Percentiles rank a stretch among this genome's conserved stretches.
These are phyloP conservation scores for Penicillium olsonii DNA, from an alignment of 2,329 filamentous ascomycete genomes.

Conservation along the genomic window DNA sequence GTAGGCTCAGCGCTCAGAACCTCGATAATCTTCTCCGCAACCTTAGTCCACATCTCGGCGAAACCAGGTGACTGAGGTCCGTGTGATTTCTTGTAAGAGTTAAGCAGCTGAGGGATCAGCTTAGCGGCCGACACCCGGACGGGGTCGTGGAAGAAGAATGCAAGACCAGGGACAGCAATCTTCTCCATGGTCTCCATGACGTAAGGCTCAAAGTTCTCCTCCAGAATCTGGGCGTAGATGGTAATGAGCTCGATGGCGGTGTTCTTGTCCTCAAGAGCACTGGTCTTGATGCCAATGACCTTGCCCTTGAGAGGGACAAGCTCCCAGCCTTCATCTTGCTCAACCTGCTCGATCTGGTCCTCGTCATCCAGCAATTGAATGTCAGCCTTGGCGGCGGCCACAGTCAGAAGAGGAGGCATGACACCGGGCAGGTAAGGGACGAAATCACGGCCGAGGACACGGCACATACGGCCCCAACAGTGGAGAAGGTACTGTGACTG, in stretches of 20 bases:
- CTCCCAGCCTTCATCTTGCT: slow-evolving; percentile 97
- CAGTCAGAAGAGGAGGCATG: slow-evolving; percentile 88
- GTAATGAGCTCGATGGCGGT: slow-evolving; percentile 99
- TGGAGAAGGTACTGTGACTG: slow-evolving; percentile 97
- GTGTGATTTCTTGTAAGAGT: slow-evolving; percentile 90
- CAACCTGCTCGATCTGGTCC: slow-evolving; percentile 86
- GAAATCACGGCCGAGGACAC: slow-evolving; percentile 87
- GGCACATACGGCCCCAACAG: slow-evolving; percentile 99
- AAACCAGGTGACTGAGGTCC: slow-evolving; percentile 79
- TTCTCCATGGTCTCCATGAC: slow-evolving; percentile 94
- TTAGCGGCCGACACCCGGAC: slow-evolving; percentile 94
- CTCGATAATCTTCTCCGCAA: slow-evolving; percentile 87
- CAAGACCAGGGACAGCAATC: slow-evolving; percentile 87
- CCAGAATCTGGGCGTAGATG: slow-evolving; percentile 95
- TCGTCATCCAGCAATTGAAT: slow-evolving; percentile 96
- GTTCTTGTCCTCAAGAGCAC: slow-evolving; percentile 95
- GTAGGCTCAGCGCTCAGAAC: slow-evolving; percentile 91
- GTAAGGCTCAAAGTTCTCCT: slow-evolving; percentile 87
- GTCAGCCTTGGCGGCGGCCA: slow-evolving; percentile 93
- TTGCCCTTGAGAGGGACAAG: slow-evolving; percentile 95
- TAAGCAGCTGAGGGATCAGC: slow-evolving; percentile 87
- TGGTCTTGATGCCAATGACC: slow-evolving; percentile 97
- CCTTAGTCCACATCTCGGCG: slow-evolving; percentile 77
- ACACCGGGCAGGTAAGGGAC: slow-evolving; percentile 88
- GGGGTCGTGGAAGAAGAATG: slow-evolving; percentile 99